A percentile compares a stretch with the other conserved stretches of the same genome.
Conservation (phyloP, 2,329 filamentous ascomycete species). For the Tolypocladium tropicale region DNA sequence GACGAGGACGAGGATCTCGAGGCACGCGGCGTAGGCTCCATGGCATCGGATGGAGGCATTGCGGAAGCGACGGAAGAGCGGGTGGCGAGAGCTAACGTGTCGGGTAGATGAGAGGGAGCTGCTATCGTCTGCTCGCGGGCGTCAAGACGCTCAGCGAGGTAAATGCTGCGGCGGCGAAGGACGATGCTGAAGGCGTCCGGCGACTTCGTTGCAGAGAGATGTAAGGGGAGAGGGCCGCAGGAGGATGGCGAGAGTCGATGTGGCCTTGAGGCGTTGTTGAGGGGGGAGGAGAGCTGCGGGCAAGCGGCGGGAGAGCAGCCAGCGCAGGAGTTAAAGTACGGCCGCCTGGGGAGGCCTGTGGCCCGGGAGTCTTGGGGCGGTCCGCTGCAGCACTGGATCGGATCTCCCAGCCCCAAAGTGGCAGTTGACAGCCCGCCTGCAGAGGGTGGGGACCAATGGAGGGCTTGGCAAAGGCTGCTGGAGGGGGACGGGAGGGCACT, state of each 20-base stretch:
- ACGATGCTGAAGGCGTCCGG: not conserved
- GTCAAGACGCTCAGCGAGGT: not conserved
- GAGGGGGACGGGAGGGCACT: no score
- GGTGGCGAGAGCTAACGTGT: not conserved
- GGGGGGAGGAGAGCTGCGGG: not conserved
- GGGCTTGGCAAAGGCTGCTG: not conserved
- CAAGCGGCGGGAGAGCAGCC: not conserved
- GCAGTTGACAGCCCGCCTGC: constrained; percentile 1
- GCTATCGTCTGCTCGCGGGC: not conserved
- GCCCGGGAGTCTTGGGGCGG: not conserved
- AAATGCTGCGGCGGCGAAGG: not conserved
- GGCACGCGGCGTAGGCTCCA: constrained; percentile 26
- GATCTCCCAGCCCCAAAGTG: constrained; percentile 3
- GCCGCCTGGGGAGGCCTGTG: not conserved
- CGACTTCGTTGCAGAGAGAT: not conserved
- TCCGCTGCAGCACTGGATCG: not conserved
- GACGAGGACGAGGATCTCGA: constrained; percentile 35
- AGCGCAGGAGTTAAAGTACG: not conserved
- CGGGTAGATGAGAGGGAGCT: not conserved
- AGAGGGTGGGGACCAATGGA: not conserved
- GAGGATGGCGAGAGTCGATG: not conserved
- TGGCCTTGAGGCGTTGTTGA: not conserved
- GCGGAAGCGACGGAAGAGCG: not conserved
- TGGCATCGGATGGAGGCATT: constrained; percentile 8
- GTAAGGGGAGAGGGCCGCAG: not conserved